phyloP scores from a whole-genome alignment of 805 yeast genomes.

The Wickerhamomyces strasburgensis region DNA sequence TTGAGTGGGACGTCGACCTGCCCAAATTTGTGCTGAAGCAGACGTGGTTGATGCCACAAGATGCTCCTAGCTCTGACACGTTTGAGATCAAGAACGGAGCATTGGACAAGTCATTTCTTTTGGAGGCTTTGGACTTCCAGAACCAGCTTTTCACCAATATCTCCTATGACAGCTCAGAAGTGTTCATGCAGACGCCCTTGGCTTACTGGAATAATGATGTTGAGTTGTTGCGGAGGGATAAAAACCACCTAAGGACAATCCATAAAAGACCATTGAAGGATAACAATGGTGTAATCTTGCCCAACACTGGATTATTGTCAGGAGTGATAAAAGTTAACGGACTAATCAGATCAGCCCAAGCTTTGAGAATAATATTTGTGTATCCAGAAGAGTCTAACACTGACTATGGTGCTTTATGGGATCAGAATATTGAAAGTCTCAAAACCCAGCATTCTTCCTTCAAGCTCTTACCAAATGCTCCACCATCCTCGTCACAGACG shows the following conservation, averaged over 20 bases:
- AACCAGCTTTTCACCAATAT: conserved; percentile 24
- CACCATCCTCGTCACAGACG: conserved; percentile 2
- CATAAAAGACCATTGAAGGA: conserved; percentile 24
- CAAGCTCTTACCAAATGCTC: not conserved
- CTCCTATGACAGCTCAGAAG: conserved; percentile 1
- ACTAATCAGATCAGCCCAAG: conserved; percentile 34
- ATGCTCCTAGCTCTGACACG: conserved; percentile 2
- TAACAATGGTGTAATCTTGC: conserved; percentile 16
- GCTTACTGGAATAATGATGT: conserved; percentile 38
- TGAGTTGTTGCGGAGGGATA: conserved; percentile 27
- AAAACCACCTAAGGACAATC: conserved; percentile 34
- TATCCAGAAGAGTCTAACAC: conserved; percentile 16
- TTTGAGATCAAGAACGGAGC: conserved; percentile 21
- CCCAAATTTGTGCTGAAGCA: conserved; percentile 19
- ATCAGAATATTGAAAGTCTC: conserved; percentile 26
- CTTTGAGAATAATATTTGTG: conserved; percentile 33
- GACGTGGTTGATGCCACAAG: conserved; percentile 18
- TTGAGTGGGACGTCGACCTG: conserved; percentile 11
- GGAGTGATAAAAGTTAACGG: conserved; percentile 41
- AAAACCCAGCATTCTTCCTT: conserved; percentile 2
- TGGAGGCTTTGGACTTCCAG: conserved; percentile 33
- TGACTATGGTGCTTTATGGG: conserved; percentile 26
- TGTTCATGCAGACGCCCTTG: conserved; percentile 36
- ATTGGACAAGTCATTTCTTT: conserved; percentile 32
- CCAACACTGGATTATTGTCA: conserved; percentile 29